Evolutionary conservation across 352 stramenopile genomes (phyloP).

Genomic region (Globisporangium echinulatum): DNA sequence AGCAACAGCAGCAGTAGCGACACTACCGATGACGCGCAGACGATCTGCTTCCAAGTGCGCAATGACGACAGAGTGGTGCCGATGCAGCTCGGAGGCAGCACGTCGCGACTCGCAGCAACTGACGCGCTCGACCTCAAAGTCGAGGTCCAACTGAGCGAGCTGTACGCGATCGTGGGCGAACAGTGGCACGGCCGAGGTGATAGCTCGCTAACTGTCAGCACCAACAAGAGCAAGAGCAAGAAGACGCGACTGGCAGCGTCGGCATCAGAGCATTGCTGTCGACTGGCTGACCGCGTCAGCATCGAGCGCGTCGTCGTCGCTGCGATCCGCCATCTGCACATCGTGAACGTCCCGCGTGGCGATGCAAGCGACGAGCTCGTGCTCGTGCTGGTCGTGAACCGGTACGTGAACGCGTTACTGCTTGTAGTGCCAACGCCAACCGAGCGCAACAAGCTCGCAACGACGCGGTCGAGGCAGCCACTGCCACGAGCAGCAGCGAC

Average conservation of each 20-base stretch:
- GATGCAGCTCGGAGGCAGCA: too few relatives aligned
- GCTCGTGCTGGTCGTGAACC: constrained; percentile 33
- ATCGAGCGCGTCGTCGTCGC: constrained; percentile 27
- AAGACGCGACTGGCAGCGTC: neutral
- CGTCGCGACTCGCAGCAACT: neutral
- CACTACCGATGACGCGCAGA: neutral
- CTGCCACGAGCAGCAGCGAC: constrained; percentile 5
- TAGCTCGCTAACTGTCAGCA: neutral
- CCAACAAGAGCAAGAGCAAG: neutral
- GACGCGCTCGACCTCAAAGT: constrained; percentile 18
- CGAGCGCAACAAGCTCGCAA: neutral
- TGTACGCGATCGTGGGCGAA: constrained; percentile 19
- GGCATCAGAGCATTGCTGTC: neutral
- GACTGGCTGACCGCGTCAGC: constrained; percentile 15
- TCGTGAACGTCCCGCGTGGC: constrained; percentile 26
- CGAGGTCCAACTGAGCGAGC: constrained; percentile 20
- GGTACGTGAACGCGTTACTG: constrained; percentile 24
- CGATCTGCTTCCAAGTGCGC: constrained; percentile 29
- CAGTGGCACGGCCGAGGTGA: constrained; percentile 3
- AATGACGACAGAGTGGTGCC: constrained; percentile 1
- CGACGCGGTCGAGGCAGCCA: constrained; percentile 16
- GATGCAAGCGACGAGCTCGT: constrained; percentile 1
- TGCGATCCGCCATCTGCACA: constrained; percentile 32
- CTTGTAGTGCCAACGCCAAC: neutral
- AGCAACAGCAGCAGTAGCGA: constrained; percentile 3